These are phyloP conservation scores for Termitomyces sp. DNA, from an alignment of 768 basidiomycete species.

Conservation along the genomic window DNA sequence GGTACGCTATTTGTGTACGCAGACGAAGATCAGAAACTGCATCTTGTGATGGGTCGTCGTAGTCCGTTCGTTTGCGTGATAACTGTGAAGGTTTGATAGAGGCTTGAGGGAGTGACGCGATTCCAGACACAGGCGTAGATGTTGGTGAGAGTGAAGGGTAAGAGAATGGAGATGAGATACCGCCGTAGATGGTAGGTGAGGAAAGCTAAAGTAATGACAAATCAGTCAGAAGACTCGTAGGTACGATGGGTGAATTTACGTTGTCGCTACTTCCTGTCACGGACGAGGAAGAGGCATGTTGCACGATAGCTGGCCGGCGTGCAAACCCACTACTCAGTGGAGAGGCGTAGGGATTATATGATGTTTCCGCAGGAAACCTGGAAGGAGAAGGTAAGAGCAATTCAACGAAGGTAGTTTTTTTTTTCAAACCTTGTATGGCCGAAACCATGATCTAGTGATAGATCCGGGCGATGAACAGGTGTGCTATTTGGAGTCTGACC, in stretches of 20 bases:
- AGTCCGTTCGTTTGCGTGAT: constrained; percentile 75
- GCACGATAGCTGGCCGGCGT: constrained; percentile 42
- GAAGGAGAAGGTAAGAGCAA: not conserved
- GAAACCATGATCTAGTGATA: constrained; percentile 40
- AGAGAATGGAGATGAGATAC: constrained; percentile 29
- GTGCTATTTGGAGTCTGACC: constrained; percentile 7
- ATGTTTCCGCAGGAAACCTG: constrained; percentile 43
- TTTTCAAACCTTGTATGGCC: constrained; percentile 41
- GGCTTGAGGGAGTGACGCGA: constrained; percentile 77
- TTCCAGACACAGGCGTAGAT: constrained; percentile 38
- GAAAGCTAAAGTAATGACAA: constrained; percentile 25
- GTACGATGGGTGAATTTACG: constrained; percentile 28
- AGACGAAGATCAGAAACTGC: constrained; percentile 46
- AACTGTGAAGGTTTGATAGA: constrained; percentile 76
- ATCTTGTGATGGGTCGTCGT: constrained; percentile 75
- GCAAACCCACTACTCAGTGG: constrained; percentile 24
- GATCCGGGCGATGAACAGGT: constrained; percentile 23
- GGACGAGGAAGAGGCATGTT: constrained; percentile 42
- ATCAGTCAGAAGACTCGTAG: not conserved
- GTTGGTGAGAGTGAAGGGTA: constrained; percentile 49
- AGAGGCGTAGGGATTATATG: constrained; percentile 28
- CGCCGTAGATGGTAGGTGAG: constrained; percentile 34
- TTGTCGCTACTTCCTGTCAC: constrained; percentile 48
- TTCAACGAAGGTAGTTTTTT: not conserved
- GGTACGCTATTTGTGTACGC: constrained; percentile 75